Conservation (phyloP, 2,329 filamentous ascomycete genomes). For the Pezicula carpinea region DNA sequence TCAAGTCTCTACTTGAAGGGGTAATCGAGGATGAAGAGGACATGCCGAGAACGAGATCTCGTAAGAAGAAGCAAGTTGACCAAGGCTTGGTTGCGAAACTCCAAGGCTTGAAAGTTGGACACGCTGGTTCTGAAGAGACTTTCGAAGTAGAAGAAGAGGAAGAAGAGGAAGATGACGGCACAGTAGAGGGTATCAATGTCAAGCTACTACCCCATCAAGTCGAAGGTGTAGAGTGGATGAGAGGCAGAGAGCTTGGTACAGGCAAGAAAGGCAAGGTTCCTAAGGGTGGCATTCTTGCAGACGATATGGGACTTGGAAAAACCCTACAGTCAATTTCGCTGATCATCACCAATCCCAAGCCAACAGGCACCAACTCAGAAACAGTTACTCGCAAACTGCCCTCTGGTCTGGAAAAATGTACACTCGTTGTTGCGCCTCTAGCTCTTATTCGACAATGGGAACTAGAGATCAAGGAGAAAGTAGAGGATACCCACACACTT, state of each 20-base stretch:
- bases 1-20: constrained; percentile 79
- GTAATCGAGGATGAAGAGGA: constrained; percentile 67
- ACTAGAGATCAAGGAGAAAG: constrained; percentile 80
- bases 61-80: constrained; percentile 32
- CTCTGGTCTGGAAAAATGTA: constrained; percentile 67
- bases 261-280: constrained; percentile 78
- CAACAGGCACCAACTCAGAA: constrained; percentile 52
- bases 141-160: constrained; percentile 39
- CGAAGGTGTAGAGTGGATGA: constrained; percentile 94
- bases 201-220: constrained; percentile 91
- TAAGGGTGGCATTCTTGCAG: constrained; percentile 90
- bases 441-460: constrained; percentile 98
- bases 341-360: constrained; percentile 76
- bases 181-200: constrained; percentile 77
- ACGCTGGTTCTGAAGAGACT: constrained; percentile 31
- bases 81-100: constrained; percentile 28
- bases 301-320: constrained; percentile 97
- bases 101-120: constrained; percentile 40
- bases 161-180: constrained; percentile 54
- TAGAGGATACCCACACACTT: constrained; percentile 63
- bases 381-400: constrained; percentile 62
- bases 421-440: constrained; percentile 86
- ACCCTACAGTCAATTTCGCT: constrained; percentile 90
- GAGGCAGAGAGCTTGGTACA: constrained; percentile 80
- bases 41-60: constrained; percentile 31